Conservation (phyloP, 2,329 filamentous ascomycete species). For the Chaetomium strumarium region DNA sequence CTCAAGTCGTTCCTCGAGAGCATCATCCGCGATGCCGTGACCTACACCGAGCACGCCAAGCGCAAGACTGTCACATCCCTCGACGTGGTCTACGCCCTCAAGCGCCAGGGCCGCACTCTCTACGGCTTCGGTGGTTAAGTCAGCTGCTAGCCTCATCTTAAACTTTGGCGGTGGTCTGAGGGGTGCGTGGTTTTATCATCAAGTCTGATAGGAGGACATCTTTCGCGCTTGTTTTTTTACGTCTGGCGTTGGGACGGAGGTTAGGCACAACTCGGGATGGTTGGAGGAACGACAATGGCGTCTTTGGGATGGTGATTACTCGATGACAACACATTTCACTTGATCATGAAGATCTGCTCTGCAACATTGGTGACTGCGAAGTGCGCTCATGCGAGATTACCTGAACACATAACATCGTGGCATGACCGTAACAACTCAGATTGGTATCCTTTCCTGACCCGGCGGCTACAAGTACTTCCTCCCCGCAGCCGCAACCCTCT, state of each 20-base stretch:
- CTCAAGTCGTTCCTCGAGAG: conserved; percentile 74
- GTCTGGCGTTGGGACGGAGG: conserved; percentile 17
- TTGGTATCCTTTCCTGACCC: not conserved
- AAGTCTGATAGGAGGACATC: conserved; percentile 6
- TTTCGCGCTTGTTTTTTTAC: conserved; percentile 12
- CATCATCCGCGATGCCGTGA: conserved; percentile 71
- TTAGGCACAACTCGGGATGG: conserved; percentile 11
- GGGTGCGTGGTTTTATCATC: not conserved
- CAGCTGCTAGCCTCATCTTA: not conserved
- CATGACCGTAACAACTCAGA: not conserved
- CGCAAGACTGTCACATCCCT: conserved; percentile 71
- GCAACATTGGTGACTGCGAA: not conserved
- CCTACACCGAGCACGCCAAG: conserved; percentile 76
- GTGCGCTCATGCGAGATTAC: not conserved
- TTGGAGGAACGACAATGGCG: conserved; percentile 19
- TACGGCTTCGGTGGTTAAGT: conserved; percentile 85
- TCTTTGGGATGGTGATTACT: conserved; percentile 16
- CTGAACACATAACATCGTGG: not conserved
- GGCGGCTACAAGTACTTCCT: conserved; percentile 74
- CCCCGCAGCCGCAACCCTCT: conserved; percentile 76
- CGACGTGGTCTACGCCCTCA: conserved; percentile 62
- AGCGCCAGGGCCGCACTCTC: conserved; percentile 68
- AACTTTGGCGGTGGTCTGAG: not conserved
- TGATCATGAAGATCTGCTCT: not conserved
- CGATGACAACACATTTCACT: conserved; percentile 17